Evolutionary conservation across 139 green algal species (phyloP).

Genomic region (Tetratostichococcus sp.): DNA sequence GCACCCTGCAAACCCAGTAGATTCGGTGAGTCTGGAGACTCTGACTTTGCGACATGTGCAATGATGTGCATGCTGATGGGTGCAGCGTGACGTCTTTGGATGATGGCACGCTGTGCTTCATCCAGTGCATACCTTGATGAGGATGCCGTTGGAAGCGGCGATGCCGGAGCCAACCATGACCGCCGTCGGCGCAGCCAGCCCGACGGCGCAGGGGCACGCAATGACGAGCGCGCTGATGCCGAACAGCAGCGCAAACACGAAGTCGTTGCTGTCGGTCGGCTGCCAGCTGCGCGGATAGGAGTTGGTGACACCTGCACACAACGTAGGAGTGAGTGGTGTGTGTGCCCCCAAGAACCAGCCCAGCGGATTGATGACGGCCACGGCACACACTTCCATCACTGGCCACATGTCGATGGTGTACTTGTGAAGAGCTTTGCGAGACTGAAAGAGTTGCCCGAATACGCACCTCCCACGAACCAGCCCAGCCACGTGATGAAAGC

Average conservation of each 20-base stretch:
- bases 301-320: not conserved
- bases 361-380: conserved; percentile 72
- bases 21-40: no score
- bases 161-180: conserved; percentile 93
- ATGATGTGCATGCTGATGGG: no score
- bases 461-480: conserved; percentile 52
- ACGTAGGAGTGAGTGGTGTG: no score
- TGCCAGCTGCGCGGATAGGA: conserved; percentile 50
- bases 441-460: no score
- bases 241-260: conserved; percentile 91
- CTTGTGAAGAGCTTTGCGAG: no score
- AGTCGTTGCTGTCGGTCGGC: conserved; percentile 70
- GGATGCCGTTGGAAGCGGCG: conserved; percentile 74
- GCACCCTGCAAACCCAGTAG: conserved; percentile 36
- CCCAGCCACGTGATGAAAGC: conserved; percentile 67
- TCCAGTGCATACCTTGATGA: conserved; percentile 92
- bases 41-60: no score
- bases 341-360: conserved; percentile 55
- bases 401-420: no score
- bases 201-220: conserved; percentile 94
- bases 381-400: conserved; percentile 78
- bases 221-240: conserved; percentile 95
- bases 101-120: no score
- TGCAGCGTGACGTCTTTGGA: no score
- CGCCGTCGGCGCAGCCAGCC: conserved; percentile 94